A percentile compares a stretch with the other conserved stretches of the same genome.
These are phyloP conservation scores for Suillus variegatus DNA, from an alignment of 768 basidiomycete genomes.

Conservation along the genomic window DNA sequence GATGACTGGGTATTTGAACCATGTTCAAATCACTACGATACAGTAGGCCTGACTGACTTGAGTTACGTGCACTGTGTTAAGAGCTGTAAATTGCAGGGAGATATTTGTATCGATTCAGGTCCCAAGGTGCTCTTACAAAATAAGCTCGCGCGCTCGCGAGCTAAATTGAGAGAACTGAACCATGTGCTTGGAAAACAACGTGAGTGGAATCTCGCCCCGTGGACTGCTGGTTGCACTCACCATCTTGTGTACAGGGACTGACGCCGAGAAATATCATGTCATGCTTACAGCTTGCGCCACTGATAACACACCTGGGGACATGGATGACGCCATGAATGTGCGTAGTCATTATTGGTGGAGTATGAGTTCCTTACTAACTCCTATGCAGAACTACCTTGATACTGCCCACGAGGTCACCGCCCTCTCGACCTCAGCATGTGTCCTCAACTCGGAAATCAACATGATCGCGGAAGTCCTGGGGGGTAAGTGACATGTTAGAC, in stretches of 20 bases:
- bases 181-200: constrained; percentile 62
- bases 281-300: constrained; percentile 48
- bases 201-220: constrained; percentile 34
- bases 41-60: constrained; percentile 41
- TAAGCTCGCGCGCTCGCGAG: constrained; percentile 58
- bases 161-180: constrained; percentile 64
- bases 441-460: constrained; percentile 66
- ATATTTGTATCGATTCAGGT: constrained; percentile 63
- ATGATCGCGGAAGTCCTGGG: constrained; percentile 61
- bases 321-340: constrained; percentile 40
- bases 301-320: constrained; percentile 51
- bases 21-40: constrained; percentile 74
- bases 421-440: constrained; percentile 54
- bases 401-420: constrained; percentile 58
- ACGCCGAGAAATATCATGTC: constrained; percentile 51
- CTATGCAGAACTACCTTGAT: constrained; percentile 60
- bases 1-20: constrained; percentile 77
- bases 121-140: constrained; percentile 85
- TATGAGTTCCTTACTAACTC: constrained; percentile 7
- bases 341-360: constrained; percentile 2
- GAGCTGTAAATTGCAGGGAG: constrained; percentile 22
- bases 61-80: background rate
- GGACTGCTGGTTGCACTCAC: constrained; percentile 12
- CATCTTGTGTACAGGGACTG: constrained; percentile 42
- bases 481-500: constrained; percentile 43